Base-by-base conservation (phyloP, 495 filamentous ascomycete genomes). In the Hypoxylon fragiforme region DNA sequence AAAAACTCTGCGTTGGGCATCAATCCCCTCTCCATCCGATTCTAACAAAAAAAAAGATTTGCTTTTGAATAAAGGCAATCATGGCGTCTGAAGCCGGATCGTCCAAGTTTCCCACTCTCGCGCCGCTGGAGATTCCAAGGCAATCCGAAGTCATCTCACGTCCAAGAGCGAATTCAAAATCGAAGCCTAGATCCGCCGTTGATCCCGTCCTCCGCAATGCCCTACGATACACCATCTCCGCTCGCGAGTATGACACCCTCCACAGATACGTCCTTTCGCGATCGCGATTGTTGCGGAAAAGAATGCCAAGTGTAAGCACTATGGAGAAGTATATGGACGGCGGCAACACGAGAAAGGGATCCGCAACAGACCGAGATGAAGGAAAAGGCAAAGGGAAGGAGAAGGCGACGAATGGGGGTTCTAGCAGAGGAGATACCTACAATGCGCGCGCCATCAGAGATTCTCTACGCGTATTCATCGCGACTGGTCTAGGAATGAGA, bases 181-280 rank as follows among this genome's bases (percentile, higher is more conserved):
- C 63, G 7, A 72, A 69, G 14, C 63, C 73, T 5, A 73, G 59
- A 50, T 70, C 75, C 7, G 69, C 72, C 7, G 62, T 77, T 47
- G 84, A 87, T 45, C 82, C 83, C 15, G 75, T 87, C 61, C 74
- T 85, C 19, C 88, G 88, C 70, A 91, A 90, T 70, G 85, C 88
- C 32, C 78, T 95, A 44, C 83, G 90, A 57, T 86, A 94, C 70
- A 90, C 85, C 49, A 81, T 96, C 37, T 91, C 86, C 69, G 85
- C 87, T 37, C 84, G 85, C 68, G 91, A 96, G 66, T 95, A 96
- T 71, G 81, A 86, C 54, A 75, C 85, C 2, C 81, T 96, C 16
- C 88, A 95, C 70, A 84, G 84, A 63, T 86, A 89, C 59, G 80
- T 90, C 26, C 78, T 87, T 46, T 89, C 85, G 54, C 85, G 85